phyloP scores from a whole-genome alignment of 106 monocot genomes.

The Cymbidium sinense region DNA sequence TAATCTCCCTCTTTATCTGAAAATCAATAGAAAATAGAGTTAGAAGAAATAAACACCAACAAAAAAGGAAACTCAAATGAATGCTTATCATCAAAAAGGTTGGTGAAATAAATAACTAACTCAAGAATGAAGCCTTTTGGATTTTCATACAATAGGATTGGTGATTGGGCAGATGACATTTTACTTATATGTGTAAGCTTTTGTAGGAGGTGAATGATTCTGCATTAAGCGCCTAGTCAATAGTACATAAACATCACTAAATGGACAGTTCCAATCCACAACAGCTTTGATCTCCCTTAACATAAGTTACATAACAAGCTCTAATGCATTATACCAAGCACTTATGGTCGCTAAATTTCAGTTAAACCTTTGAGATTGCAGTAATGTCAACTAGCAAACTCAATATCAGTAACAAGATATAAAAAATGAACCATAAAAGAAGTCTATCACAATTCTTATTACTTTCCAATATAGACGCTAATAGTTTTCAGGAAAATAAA shows the following conservation, averaged over 20 bases:
- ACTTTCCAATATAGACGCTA: neutral
- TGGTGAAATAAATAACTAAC: neutral
- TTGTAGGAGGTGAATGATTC: neutral
- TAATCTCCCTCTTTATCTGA: conserved; percentile 89
- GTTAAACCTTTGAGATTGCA: neutral
- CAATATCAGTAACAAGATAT: neutral
- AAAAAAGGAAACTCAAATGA: neutral
- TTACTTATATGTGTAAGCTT: neutral
- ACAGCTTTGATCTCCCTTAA: neutral
- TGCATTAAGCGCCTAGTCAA: neutral
- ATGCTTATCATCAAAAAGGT: neutral
- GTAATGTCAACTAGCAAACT: neutral
- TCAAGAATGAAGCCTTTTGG: neutral
- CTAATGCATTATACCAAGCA: neutral
- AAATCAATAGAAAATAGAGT: conserved; percentile 3
- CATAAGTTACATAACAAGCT: neutral
- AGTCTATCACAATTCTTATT: neutral
- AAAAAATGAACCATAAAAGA: neutral
- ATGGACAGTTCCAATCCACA: neutral
- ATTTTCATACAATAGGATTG: neutral
- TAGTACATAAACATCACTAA: neutral
- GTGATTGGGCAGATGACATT: neutral
- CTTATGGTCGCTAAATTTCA: neutral
- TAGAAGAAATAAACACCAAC: neutral
- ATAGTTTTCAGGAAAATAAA: neutral